Conservation (phyloP, 2,329 filamentous ascomycete genomes). For the Myriosclerotinia duriaeana region DNA sequence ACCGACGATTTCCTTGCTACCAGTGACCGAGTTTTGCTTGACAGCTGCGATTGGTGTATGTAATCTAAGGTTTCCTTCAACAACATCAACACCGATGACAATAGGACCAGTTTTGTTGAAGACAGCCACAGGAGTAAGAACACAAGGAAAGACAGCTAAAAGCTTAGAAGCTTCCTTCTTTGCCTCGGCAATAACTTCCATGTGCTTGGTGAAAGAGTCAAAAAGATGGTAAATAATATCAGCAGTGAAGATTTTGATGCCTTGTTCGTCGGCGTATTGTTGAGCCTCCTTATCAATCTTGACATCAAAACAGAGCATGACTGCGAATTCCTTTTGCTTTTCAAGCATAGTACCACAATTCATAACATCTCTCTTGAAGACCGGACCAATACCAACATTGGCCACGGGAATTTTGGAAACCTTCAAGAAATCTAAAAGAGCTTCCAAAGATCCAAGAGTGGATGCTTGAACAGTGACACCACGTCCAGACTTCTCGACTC, state of each 20-base stretch:
- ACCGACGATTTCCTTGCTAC: constrained; percentile 77
- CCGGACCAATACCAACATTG: constrained; percentile 94
- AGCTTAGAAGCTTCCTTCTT: constrained; percentile 97
- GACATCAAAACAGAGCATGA: constrained; percentile 99
- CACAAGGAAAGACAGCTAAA: constrained; percentile 94
- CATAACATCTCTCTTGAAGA: constrained; percentile 98
- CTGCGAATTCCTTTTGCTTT: constrained; percentile 90
- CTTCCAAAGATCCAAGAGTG: constrained; percentile 94
- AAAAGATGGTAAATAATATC: constrained; percentile 99
- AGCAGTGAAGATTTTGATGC: constrained; percentile 96
- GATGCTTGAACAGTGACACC: constrained; percentile 98
- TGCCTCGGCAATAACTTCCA: constrained; percentile 80
- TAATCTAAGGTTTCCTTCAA: constrained; percentile 82
- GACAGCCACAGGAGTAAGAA: constrained; percentile 82
- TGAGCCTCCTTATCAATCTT: constrained; percentile 97
- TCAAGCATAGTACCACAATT: constrained; percentile 94
- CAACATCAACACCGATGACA: constrained; percentile 89
- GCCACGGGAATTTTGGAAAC: constrained; percentile 95
- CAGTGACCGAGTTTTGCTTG: constrained; percentile 75
- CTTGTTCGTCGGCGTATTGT: constrained; percentile 86
- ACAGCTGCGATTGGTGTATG: constrained; percentile 89
- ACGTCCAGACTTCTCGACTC: constrained; percentile 86
- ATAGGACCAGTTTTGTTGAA: constrained; percentile 99
- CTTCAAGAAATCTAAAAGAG: constrained; percentile 92
- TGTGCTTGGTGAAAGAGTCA: constrained; percentile 93